phyloP scores from a whole-genome alignment of 2,329 filamentous ascomycete species.

The Alternaria sp. region DNA sequence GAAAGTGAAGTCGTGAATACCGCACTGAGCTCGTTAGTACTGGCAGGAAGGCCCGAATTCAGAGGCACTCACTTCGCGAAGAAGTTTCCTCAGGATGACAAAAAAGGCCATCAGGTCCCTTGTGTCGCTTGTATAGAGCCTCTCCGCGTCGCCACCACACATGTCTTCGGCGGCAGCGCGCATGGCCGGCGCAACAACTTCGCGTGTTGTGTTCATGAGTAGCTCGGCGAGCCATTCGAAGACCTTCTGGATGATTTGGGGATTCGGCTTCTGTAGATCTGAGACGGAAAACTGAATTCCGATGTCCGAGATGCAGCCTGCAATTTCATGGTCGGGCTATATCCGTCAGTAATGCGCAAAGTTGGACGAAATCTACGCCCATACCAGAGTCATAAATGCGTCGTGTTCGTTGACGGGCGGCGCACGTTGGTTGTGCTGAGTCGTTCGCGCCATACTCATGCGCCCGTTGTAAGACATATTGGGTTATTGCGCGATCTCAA shows the following conservation, averaged over 20 bases:
- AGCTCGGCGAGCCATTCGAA: constrained; percentile 98
- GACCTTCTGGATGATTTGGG: constrained; percentile 93
- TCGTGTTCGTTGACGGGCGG: constrained; percentile 57
- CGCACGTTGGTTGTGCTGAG: constrained; percentile 51
- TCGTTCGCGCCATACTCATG: constrained; percentile 59
- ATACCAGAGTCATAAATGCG: constrained; percentile 62
- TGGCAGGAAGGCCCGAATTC: not conserved
- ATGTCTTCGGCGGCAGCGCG: constrained; percentile 88
- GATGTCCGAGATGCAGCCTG: constrained; percentile 96
- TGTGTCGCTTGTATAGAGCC: constrained; percentile 82
- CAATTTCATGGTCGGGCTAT: constrained; percentile 79
- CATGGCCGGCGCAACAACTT: constrained; percentile 95
- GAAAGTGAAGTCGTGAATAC: constrained; percentile 93
- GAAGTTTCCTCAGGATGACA: constrained; percentile 78
- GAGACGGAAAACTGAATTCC: constrained; percentile 86
- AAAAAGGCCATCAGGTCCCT: constrained; percentile 97
- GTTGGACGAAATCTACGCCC: constrained; percentile 7
- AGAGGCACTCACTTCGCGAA: constrained; percentile 66
- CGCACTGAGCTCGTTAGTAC: constrained; percentile 66
- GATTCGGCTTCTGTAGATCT: constrained; percentile 93
- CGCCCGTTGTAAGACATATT: constrained; percentile 60
- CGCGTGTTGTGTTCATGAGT: constrained; percentile 90
- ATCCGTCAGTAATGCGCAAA: constrained; percentile 25
- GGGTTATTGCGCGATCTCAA: not conserved
- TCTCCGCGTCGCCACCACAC: constrained; percentile 81